A percentile compares a stretch with the other conserved stretches of the same genome.
These are phyloP conservation scores for Setaria viridis DNA, from an alignment of 202 grass and related monocot species.

Conservation along the genomic window DNA sequence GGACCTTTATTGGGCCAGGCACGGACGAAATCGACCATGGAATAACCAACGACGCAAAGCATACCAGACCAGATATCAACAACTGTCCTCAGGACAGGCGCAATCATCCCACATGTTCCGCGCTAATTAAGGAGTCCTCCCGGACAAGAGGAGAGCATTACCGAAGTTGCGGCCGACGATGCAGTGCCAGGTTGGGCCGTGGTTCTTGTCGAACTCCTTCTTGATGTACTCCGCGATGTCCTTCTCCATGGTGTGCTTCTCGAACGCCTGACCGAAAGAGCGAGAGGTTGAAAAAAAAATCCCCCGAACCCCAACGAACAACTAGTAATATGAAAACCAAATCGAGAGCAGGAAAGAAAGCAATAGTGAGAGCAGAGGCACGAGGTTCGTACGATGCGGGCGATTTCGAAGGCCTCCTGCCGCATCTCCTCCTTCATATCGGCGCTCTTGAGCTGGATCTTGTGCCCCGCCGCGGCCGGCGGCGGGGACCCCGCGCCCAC, in stretches of 20 bases:
- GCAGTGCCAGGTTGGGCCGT: constrained; percentile 98
- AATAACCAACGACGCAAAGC: background rate
- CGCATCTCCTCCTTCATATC: constrained; percentile 99
- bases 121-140: background rate
- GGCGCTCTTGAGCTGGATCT: constrained; percentile 92
- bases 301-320: constrained; percentile 29
- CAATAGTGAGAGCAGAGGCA: background rate
- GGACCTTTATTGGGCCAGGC: background rate
- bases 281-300: background rate
- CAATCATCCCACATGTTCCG: constrained; percentile 23
- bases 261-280: constrained; percentile 65
- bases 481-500: constrained; percentile 46
- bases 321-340: constrained; percentile 19
- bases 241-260: constrained; percentile 90
- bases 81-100: background rate
- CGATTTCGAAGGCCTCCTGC: constrained; percentile 82
- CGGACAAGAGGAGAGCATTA: constrained; percentile 33
- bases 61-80: background rate
- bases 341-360: constrained; percentile 18
- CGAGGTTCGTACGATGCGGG: constrained; percentile 61
- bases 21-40: background rate
- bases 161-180: constrained; percentile 99
- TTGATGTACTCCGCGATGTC: constrained; percentile 99
- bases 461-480: constrained; percentile 44
- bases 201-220: constrained; percentile 98